phyloP scores from a whole-genome alignment of 2,329 filamentous ascomycete genomes.

The Calonectria honghensis region DNA sequence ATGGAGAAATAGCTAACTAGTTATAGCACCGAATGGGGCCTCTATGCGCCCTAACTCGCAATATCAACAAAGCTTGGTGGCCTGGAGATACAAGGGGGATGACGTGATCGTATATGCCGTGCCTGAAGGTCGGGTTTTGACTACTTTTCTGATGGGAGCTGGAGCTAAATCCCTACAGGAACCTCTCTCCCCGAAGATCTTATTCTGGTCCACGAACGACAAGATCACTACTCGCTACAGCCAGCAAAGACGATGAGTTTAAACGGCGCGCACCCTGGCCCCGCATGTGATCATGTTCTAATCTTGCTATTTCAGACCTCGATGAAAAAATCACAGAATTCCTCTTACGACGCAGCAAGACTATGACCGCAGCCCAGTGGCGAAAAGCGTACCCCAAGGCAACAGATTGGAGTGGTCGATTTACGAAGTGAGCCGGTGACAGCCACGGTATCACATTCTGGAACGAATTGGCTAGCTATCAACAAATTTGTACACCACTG shows the following conservation, averaged over 20 bases:
- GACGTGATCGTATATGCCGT: slow-evolving; percentile 44
- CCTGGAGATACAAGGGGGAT: slow-evolving; percentile 38
- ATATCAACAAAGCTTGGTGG: slow-evolving; percentile 47
- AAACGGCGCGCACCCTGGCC: background rate
- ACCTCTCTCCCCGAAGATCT: slow-evolving; percentile 46
- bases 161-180: slow-evolving; percentile 31
- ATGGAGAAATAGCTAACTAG: background rate
- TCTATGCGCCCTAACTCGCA: slow-evolving; percentile 47
- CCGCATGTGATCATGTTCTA: background rate
- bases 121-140: slow-evolving; percentile 34
- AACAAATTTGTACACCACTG: background rate
- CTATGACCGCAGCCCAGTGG: slow-evolving; percentile 41
- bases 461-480: background rate
- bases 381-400: slow-evolving; percentile 28
- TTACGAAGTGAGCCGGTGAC: background rate
- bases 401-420: background rate
- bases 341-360: slow-evolving; percentile 9
- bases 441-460: background rate
- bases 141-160: background rate
- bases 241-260: slow-evolving; percentile 43
- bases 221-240: slow-evolving; percentile 51
- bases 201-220: slow-evolving; percentile 49
- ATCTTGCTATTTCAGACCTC: slow-evolving; percentile 33
- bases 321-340: slow-evolving; percentile 41
- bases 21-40: slow-evolving; percentile 49